Evolutionary conservation across 352 stramenopile genomes (phyloP).

Genomic region (Globisporangium alternatum): DNA sequence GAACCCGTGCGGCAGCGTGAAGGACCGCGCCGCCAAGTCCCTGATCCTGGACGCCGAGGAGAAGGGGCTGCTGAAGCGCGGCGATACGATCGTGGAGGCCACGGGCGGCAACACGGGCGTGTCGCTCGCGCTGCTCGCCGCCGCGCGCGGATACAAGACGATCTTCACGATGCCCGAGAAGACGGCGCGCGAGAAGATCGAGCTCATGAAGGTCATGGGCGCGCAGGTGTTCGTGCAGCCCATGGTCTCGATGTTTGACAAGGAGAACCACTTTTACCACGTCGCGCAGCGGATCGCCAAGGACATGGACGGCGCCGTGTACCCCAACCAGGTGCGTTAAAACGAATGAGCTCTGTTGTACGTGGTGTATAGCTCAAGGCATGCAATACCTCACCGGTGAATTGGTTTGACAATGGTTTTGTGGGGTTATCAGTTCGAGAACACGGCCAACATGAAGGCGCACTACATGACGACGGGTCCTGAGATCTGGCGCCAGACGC

Average conservation of each 20-base stretch:
- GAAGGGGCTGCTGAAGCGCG: constrained; percentile 72
- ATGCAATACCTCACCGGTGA: neutral
- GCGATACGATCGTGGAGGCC: constrained; percentile 68
- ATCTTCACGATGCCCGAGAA: constrained; percentile 74
- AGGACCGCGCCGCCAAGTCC: constrained; percentile 92
- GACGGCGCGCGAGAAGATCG: constrained; percentile 71
- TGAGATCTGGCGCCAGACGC: constrained; percentile 88
- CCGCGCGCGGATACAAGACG: constrained; percentile 81
- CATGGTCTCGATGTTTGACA: constrained; percentile 59
- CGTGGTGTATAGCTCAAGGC: too few relatives aligned
- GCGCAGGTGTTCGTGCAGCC: constrained; percentile 62
- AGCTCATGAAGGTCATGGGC: constrained; percentile 78
- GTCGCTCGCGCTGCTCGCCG: constrained; percentile 86
- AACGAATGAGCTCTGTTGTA: neutral
- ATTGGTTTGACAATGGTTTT: neutral
- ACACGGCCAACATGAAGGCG: constrained; percentile 64
- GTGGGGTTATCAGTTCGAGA: constrained; percentile 51
- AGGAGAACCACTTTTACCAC: constrained; percentile 76
- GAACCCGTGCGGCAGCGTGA: constrained; percentile 93
- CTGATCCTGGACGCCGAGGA: constrained; percentile 92
- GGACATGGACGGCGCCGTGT: constrained; percentile 35
- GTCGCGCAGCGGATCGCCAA: constrained; percentile 49
- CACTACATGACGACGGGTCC: constrained; percentile 81
- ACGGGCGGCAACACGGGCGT: constrained; percentile 93
- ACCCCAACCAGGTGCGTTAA: constrained; percentile 44